Conservation (phyloP, 768 basidiomycete species). For the Boletus rex-veris region DNA sequence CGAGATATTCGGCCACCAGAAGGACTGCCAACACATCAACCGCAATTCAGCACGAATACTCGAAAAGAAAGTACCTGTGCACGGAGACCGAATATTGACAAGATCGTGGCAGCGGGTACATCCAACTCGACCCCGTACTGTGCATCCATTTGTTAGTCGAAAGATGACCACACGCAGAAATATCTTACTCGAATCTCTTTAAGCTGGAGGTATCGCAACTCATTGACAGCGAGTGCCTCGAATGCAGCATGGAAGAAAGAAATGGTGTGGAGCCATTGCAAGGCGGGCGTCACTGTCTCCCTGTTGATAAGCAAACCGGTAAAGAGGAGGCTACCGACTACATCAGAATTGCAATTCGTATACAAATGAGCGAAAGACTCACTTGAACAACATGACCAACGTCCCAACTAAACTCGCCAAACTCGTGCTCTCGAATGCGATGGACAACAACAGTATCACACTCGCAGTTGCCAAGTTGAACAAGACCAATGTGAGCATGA, state of each 20-base stretch:
- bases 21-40: conserved; percentile 50
- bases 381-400: conserved; percentile 98
- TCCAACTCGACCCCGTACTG: conserved; percentile 97
- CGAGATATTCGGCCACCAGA: conserved; percentile 98
- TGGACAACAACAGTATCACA: conserved; percentile 86
- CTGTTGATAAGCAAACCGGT: conserved; percentile 95
- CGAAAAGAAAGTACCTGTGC: conserved; percentile 59
- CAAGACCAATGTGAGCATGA: conserved; percentile 90
- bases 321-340: conserved; percentile 71
- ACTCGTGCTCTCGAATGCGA: conserved; percentile 80
- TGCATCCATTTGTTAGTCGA: conserved; percentile 6
- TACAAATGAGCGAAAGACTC: conserved; percentile 31
- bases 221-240: conserved; percentile 97
- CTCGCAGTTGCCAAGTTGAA: conserved; percentile 97
- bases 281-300: conserved; percentile 65
- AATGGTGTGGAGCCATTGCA: conserved; percentile 85
- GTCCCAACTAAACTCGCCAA: conserved; percentile 95
- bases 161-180: neutral
- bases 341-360: conserved; percentile 7
- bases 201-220: conserved; percentile 88
- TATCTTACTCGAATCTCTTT: conserved; percentile 79
- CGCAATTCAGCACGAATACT: neutral
- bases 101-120: conserved; percentile 91
- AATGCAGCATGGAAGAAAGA: conserved; percentile 99
- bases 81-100: conserved; percentile 89